Conservation (phyloP, 75 land plant species). For the Sequoia sempervirens region DNA sequence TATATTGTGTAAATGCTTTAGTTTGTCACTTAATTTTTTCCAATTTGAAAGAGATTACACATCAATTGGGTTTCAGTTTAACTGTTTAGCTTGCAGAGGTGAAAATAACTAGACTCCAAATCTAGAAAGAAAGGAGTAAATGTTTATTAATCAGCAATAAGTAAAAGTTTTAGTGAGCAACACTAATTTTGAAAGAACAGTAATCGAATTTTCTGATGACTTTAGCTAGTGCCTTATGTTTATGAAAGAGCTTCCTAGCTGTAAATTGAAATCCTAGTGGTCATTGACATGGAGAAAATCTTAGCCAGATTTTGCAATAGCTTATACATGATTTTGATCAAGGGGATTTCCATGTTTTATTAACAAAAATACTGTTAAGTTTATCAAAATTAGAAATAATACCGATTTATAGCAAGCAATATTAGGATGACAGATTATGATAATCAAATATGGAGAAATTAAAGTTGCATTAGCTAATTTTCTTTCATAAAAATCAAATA, state of each 20-base stretch:
- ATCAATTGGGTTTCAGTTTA: neutral
- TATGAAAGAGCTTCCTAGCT: neutral
- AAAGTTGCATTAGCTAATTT: too few species aligned
- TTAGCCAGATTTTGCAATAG: neutral
- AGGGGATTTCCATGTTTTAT: neutral
- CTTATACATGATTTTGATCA: neutral
- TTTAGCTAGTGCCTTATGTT: neutral
- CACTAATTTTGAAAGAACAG: neutral
- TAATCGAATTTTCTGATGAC: neutral
- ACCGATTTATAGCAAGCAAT: neutral
- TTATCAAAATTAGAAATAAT: neutral
- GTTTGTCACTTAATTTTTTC: too few species aligned
- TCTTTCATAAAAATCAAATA: too few species aligned
- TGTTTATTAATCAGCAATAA: neutral
- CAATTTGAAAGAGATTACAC: neutral
- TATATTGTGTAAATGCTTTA: neutral
- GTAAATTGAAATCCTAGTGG: neutral
- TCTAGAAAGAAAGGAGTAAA: neutral
- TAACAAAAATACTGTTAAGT: neutral
- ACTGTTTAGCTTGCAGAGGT: neutral
- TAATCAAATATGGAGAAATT: constrained; percentile 2
- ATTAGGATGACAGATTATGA: neutral
- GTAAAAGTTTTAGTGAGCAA: neutral
- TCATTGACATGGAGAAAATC: neutral
- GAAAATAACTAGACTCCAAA: neutral